Evolutionary conservation across 495 filamentous ascomycete genomes (phyloP), one percentile per base, ranked within the genome.

Genomic region (Trichoderma gamsii): DNA sequence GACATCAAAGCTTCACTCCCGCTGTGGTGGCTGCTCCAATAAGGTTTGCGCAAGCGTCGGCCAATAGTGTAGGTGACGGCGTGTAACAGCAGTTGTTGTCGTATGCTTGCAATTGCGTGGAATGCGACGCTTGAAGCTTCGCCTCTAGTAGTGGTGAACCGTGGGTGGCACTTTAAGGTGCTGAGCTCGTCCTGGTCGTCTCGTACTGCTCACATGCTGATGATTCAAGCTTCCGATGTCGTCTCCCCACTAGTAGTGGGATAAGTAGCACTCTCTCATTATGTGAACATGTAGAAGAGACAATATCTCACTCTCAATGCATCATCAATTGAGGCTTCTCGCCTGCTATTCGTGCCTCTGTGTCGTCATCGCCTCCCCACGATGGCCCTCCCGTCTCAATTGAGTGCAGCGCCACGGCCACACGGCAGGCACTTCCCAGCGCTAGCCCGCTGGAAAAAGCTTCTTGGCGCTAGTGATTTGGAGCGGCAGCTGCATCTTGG

Each of bases 331-430:
- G 5, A 7, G 35, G 35, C 35, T 38, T 38, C 35, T 38, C 5
- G 35, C 35, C 35, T 38, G 35, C 35, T 9, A 38, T 38, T 38
- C 35, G 5, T 9, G 4, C 25, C 29, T 29, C 29, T 29, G 56
- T 61, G 56, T 61, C 56, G 56, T 61, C 56, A 61, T 61, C 56
- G 27, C 27, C 56, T 25, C 56, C 16, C 56, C 56, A 61, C 56
- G 56, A 29, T 18, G 9, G 23, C 56, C 56, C 16, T 25, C 23
- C 12, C 56, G n/a, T 15, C 35, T 38, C 9, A 49, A 49, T n/a
- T n/a, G n/a, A n/a, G 44, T 4, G 44, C 44, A 49, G 44, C 44
- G 44, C 44, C 44, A 49, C 44, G 13, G 15, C 44, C 15, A 49
- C 44, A n/a, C 44, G 15, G 44, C 27, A 38, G n/a, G 7, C 56